phyloP scores from a whole-genome alignment of 1,284 basidiomycete species.

The Chalciporus sp. region DNA sequence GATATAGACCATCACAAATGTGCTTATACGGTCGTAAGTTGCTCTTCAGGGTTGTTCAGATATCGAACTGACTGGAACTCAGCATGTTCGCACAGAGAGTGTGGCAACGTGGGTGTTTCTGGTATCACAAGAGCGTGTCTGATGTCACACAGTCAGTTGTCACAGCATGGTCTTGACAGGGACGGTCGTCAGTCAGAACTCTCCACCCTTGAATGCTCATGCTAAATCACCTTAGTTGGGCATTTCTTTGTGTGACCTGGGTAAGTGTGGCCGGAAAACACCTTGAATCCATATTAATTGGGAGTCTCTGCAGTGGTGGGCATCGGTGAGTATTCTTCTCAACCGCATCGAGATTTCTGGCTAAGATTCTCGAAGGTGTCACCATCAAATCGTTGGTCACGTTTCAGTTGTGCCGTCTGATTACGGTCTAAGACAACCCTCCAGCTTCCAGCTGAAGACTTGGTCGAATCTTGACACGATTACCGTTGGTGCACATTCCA shows the following conservation, averaged over 20 bases:
- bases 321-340: constrained; percentile 34
- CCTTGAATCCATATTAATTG: not conserved
- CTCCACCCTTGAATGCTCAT: not conserved
- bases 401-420: not conserved
- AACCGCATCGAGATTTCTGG: not conserved
- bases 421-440: not conserved
- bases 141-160: constrained; percentile 41
- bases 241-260: constrained; percentile 44
- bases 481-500: constrained; percentile 32
- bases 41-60: not conserved
- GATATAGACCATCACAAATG: constrained; percentile 44
- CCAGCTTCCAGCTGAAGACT: constrained; percentile 38
- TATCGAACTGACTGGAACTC: not conserved
- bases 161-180: constrained; percentile 40
- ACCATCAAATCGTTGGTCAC: constrained; percentile 44
- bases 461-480: constrained; percentile 38
- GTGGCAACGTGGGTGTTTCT: constrained; percentile 40
- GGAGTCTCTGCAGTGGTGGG: constrained; percentile 47
- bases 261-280: constrained; percentile 32
- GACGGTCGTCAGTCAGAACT: constrained; percentile 39
- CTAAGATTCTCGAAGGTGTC: constrained; percentile 37
- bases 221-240: constrained; percentile 36
- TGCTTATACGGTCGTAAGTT: constrained; percentile 42
- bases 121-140: not conserved
- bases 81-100: constrained; percentile 47